phyloP scores from a whole-genome alignment of 1,284 basidiomycete species.

The Leccinum subrobustum region DNA sequence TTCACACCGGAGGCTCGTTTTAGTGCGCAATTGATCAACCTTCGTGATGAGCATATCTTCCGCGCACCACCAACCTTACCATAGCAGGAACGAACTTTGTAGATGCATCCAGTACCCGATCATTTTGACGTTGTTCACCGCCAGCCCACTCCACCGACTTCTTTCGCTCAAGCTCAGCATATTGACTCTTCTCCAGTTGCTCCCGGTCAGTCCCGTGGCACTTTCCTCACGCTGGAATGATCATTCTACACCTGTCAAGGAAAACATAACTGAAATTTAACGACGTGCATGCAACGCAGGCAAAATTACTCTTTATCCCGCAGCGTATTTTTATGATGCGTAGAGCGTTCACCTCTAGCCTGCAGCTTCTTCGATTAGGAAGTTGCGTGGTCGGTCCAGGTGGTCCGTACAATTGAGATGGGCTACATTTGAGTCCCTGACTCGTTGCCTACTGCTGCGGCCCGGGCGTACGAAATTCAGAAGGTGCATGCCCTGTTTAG shows the following conservation, averaged over 20 bases:
- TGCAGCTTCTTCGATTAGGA: not conserved
- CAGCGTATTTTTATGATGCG: not conserved
- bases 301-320: too few relatives aligned
- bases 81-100: not conserved
- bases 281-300: not conserved
- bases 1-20: not conserved
- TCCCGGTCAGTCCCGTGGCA: not conserved
- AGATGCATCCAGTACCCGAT: not conserved
- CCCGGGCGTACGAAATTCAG: not conserved
- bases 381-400: not conserved
- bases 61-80: not conserved
- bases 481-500: not conserved
- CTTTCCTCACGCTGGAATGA: not conserved
- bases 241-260: slow-evolving; percentile 2
- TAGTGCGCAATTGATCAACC: not conserved
- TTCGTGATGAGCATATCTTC: too few relatives aligned
- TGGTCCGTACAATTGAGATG: not conserved
- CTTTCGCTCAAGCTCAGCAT: not conserved
- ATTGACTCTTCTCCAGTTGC: not conserved
- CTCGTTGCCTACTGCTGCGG: not conserved
- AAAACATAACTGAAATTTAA: not conserved
- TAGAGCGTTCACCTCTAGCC: too few relatives aligned
- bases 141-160: not conserved
- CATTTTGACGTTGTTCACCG: not conserved
- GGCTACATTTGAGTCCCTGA: not conserved